A percentile compares a stretch with the other conserved stretches of the same genome.
These are phyloP conservation scores for Ogataea hybrid DNA, from an alignment of 1,139 yeast species.

Conservation along the genomic window DNA sequence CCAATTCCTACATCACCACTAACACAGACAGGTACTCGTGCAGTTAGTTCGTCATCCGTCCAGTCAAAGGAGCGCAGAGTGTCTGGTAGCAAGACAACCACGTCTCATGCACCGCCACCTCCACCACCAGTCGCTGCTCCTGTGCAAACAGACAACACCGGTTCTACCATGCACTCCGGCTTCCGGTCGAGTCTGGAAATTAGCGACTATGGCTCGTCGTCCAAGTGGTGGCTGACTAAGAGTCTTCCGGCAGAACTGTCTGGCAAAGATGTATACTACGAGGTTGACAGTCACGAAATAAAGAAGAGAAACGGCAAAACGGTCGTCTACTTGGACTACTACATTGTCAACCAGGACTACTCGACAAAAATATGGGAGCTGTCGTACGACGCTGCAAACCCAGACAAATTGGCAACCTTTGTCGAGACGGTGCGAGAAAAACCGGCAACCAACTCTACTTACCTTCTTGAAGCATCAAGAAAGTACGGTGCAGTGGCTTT, in stretches of 20 bases:
- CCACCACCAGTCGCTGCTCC: no score
- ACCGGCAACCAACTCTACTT: slow-evolving; percentile 44
- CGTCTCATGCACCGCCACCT: no score
- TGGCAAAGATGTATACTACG: slow-evolving; percentile 54
- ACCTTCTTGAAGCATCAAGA: slow-evolving; percentile 50
- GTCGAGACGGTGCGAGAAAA: slow-evolving; percentile 44
- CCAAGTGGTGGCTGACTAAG: slow-evolving; percentile 63
- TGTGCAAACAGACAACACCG: no score
- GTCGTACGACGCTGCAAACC: slow-evolving; percentile 54
- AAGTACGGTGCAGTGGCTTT: slow-evolving; percentile 45
- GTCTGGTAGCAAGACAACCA: no score
- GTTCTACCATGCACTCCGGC: slow-evolving; percentile 22
- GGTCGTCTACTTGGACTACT: slow-evolving; percentile 60
- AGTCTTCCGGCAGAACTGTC: slow-evolving; percentile 58
- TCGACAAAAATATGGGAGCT: slow-evolving; percentile 61
- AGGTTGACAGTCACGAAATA: slow-evolving; percentile 59
- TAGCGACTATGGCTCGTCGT: slow-evolving; percentile 16
- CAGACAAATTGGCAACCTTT: slow-evolving; percentile 50
- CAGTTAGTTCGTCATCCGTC: no score
- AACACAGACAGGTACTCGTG: no score
- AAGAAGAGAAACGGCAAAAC: slow-evolving; percentile 56
- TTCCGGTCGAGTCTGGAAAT: slow-evolving; percentile 12
- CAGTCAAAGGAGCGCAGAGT: no score
- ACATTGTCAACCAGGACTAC: slow-evolving; percentile 70
- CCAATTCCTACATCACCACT: no score